Conservation (phyloP, 176 grass and related monocot species). For the Rhynchospora pubera region DNA sequence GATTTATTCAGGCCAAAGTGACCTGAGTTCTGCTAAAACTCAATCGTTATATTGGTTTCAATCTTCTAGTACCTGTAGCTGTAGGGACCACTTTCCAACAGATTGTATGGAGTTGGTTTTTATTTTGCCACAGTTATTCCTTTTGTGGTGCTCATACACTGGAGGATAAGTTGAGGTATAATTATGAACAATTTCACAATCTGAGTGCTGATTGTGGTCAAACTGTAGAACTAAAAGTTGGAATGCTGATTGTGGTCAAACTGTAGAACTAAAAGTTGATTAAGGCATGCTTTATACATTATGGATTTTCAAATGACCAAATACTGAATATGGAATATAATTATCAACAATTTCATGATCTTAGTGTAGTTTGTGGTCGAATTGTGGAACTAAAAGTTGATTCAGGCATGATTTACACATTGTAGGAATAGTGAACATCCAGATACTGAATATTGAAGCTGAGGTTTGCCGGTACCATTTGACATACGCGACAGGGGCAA, state of each 20-base stretch:
- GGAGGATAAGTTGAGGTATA: background rate
- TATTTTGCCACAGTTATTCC: background rate
- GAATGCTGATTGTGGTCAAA: too few relatives aligned
- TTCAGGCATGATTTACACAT: background rate
- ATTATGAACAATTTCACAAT: background rate
- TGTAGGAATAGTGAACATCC: background rate
- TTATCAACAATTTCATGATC: background rate
- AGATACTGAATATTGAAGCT: background rate
- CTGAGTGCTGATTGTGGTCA: background rate
- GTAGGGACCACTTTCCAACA: background rate
- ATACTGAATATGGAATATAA: background rate
- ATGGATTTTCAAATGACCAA: background rate
- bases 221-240: background rate
- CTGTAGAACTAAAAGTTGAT: too few relatives aligned
- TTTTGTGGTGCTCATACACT: background rate
- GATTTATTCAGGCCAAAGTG: background rate
- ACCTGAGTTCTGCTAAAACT: background rate
- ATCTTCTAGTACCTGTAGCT: background rate
- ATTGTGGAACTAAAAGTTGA: background rate
- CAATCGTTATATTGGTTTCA: background rate
- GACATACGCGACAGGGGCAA: background rate
- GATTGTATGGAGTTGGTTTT: background rate
- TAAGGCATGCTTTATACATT: background rate
- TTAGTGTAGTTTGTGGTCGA: background rate
- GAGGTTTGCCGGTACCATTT: background rate